These are phyloP conservation scores for Diplodia intermedia DNA, from an alignment of 2,329 filamentous ascomycete genomes.

Conservation along the genomic window DNA sequence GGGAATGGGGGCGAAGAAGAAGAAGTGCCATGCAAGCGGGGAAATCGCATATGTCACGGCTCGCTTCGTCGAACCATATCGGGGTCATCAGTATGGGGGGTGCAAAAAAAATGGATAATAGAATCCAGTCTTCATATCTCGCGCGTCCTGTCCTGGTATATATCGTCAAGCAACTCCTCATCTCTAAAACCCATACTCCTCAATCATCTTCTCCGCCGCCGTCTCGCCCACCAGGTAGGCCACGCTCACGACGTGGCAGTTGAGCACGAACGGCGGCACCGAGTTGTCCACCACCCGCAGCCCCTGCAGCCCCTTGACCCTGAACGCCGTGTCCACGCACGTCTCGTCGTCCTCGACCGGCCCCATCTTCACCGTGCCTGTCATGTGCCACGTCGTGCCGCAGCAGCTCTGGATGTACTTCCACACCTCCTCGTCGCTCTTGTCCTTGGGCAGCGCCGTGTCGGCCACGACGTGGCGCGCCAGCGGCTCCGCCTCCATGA, in stretches of 20 bases:
- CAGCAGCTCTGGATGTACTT: constrained; percentile 55
- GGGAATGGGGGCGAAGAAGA: background rate
- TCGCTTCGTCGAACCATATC: too few relatives aligned
- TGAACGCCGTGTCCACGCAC: constrained; percentile 37
- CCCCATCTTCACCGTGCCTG: constrained; percentile 64
- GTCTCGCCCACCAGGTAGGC: constrained; percentile 47
- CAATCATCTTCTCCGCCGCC: constrained; percentile 44
- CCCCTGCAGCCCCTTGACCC: constrained; percentile 37
- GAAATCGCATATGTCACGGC: too few relatives aligned
- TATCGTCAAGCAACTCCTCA: background rate
- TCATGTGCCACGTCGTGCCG: constrained; percentile 63
- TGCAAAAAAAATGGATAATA: too few relatives aligned
- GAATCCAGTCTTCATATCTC: background rate
- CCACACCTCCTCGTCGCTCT: constrained; percentile 60
- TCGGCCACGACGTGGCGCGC: constrained; percentile 51
- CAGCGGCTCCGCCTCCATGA: constrained; percentile 52
- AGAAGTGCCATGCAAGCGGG: background rate
- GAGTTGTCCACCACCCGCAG: constrained; percentile 42
- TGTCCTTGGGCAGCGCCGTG: constrained; percentile 41
- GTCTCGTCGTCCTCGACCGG: constrained; percentile 36
- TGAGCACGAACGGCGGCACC: constrained; percentile 36
- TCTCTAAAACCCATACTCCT: constrained; percentile 38
- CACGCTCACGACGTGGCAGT: constrained; percentile 28
- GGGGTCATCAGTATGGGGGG: too few relatives aligned
- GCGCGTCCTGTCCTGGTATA: background rate